Conservation (phyloP, 202 grass and related monocot species). For the Digitaria exilis region DNA sequence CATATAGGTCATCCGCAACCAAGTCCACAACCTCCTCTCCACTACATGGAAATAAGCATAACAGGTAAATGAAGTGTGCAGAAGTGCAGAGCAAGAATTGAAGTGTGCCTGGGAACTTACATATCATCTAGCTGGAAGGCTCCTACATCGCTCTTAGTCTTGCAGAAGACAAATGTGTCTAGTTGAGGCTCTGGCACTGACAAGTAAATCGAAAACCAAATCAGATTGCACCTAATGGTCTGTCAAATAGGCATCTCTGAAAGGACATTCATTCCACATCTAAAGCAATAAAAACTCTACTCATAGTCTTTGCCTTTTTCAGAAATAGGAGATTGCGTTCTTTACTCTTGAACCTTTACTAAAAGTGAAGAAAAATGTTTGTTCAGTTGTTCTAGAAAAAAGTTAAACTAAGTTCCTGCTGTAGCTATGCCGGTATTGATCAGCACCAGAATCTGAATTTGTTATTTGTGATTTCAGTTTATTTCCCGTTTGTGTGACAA, state of each 20-base stretch:
- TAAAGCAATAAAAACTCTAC: no score
- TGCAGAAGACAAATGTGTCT: conserved; percentile 90
- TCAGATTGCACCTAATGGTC: conserved; percentile 9
- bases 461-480: not conserved
- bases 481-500: not conserved
- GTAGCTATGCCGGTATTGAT: not conserved
- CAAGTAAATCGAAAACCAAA: not conserved
- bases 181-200: conserved; percentile 83
- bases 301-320: no score
- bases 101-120: conserved; percentile 49
- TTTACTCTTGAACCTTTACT: not conserved
- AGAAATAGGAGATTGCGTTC: not conserved
- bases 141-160: conserved; percentile 80
- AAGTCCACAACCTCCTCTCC: conserved; percentile 91
- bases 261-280: no score
- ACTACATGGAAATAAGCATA: conserved; percentile 57
- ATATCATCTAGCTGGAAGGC: conserved; percentile 95
- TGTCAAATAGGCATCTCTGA: not conserved
- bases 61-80: conserved; percentile 22
- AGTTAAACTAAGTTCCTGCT: not conserved
- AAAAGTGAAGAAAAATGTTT: conserved; percentile 17
- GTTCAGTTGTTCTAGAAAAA: not conserved
- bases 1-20: conserved; percentile 88
- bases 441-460: not conserved
- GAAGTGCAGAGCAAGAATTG: not conserved